A percentile compares a stretch with the other conserved stretches of the same genome.
These are phyloP conservation scores for Trametes coccinea DNA, from an alignment of 768 basidiomycete genomes.

Conservation along the genomic window DNA sequence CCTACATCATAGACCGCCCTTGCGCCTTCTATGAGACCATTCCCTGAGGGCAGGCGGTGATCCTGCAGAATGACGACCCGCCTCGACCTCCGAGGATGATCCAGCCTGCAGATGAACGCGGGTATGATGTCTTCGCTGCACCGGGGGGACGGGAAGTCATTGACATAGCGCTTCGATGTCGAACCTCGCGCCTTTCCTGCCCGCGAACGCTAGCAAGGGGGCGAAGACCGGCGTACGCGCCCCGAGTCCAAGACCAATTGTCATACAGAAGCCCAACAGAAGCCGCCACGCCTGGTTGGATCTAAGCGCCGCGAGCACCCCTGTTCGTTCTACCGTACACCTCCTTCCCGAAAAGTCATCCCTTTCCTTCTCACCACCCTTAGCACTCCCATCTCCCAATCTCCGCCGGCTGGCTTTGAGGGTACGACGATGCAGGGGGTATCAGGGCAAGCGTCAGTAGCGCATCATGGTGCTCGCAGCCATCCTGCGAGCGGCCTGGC, in stretches of 20 bases:
- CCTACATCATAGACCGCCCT: conserved; percentile 2
- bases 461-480: neutral
- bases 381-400: conserved; percentile 10
- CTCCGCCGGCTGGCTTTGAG: conserved; percentile 10
- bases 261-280: neutral
- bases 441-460: neutral
- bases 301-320: conserved; percentile 13
- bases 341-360: conserved; percentile 2
- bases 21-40: conserved; percentile 1
- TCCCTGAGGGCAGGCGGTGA: conserved; percentile 17
- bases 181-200: neutral
- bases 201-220: conserved; percentile 6
- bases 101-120: conserved; percentile 4
- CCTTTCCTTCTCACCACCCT: conserved; percentile 13
- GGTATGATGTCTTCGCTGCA: conserved; percentile 6
- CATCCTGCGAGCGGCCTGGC: neutral
- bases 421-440: neutral
- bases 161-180: neutral
- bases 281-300: neutral
- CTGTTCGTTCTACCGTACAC: neutral
- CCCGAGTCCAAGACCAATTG: neutral
- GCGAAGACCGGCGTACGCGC: neutral
- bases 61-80: conserved; percentile 15
- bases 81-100: conserved; percentile 24
- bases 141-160: neutral